Conservation (phyloP, 2,329 filamentous ascomycete species). For the Arachnomyces sp. region DNA sequence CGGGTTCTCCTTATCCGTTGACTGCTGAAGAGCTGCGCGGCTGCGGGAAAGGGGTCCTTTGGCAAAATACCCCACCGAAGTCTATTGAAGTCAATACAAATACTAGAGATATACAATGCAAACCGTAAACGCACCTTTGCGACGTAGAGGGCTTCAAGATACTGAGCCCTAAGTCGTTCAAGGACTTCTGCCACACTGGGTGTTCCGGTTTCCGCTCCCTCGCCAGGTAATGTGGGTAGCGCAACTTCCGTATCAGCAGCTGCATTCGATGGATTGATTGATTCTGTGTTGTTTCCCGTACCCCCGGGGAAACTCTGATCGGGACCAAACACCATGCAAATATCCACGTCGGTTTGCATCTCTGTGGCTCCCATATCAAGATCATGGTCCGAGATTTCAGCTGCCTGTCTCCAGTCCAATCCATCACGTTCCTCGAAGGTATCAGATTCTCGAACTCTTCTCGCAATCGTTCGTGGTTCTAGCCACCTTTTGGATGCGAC, state of each 20-base stretch:
- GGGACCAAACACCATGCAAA: conserved; percentile 25
- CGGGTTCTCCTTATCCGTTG: conserved; percentile 16
- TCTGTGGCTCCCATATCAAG: conserved; percentile 14
- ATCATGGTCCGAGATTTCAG: not conserved
- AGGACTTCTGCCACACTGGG: conserved; percentile 28
- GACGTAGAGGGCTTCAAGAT: conserved; percentile 36
- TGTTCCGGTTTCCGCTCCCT: conserved; percentile 15
- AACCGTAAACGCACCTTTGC: conserved; percentile 31
- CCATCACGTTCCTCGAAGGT: not conserved
- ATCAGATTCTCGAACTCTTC: conserved; percentile 3
- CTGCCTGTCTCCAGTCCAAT: not conserved
- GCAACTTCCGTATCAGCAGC: not conserved
- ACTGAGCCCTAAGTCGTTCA: conserved; percentile 31
- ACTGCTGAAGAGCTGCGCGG: conserved; percentile 30
- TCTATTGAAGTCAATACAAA: conserved; percentile 21
- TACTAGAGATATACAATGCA: not conserved
- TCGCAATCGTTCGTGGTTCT: conserved; percentile 4
- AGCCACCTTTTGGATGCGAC: conserved; percentile 30
- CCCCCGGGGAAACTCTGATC: not conserved
- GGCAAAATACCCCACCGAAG: conserved; percentile 45
- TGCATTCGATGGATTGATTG: not conserved
- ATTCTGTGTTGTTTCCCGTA: not conserved
- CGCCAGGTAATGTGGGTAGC: not conserved
- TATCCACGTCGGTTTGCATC: conserved; percentile 19
- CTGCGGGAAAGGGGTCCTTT: conserved; percentile 44